Base-by-base conservation (phyloP, 768 basidiomycete genomes). In the Ramaria sp. region DNA sequence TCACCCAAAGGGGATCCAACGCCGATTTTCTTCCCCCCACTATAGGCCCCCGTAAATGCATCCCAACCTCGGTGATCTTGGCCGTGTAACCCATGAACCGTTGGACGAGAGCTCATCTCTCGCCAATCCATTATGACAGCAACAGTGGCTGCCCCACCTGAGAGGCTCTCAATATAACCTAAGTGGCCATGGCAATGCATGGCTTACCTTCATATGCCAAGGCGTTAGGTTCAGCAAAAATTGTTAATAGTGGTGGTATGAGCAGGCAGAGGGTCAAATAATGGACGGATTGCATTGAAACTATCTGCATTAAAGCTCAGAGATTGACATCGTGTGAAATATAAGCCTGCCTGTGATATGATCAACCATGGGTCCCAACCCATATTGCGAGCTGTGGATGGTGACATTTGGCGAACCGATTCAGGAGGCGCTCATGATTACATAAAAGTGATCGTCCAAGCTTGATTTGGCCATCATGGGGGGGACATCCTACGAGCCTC, bases 51-150 rank as follows among this genome's bases (percentile, higher is more conserved):
- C 43, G 80, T 74, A 65, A 82, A 80, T 38, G 81, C 77, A 52
- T 71, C 73, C 86, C 86, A 89, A 30, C 68, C 68, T 41, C 62
- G 63, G 46, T 78, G 71, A 43, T 81, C 79, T 54, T 79, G 79
- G 17, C 82, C 84, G 22, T 81, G 78, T 56, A 82, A 69, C 27
- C 80, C 80, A 56, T 78, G 79, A 20, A 87, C 81, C 0, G 92
- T 93, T 3, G 88, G 82, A 52, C 80, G 72, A 4, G 91, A 88
- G 0, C 93, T 88, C 82, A 99, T 86, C 69, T 97, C 89, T 47
- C 92, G 78, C 96, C 96, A 99, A 71, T 98, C 94, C 84, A 99
- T 91, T 38, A 98, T 74, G 86, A 92, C 90, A 3, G 86, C 87
- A 86, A 59, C 34, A 34, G 20, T 52, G 7, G 53, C 43, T 6